Conservation (phyloP, 257 asterid genomes). For the Lycium ferocissimum region DNA sequence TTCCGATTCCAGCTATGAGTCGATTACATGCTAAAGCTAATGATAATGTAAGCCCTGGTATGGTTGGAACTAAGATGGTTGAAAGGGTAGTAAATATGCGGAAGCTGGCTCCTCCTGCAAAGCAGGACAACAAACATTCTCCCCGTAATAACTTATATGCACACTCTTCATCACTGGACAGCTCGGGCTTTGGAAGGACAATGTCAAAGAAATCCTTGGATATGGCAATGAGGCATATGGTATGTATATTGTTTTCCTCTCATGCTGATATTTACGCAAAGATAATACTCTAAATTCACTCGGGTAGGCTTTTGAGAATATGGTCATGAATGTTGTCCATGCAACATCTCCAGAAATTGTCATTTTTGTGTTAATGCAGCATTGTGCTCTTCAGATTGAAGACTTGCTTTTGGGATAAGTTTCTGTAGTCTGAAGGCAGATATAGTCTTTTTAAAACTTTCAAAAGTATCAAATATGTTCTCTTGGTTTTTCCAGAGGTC, state of each 20-base stretch:
- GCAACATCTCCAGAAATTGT: neutral
- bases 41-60: conserved; percentile 38
- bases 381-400: neutral
- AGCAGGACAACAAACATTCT: conserved; percentile 34
- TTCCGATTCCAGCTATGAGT: conserved; percentile 39
- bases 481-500: neutral
- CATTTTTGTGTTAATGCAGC: neutral
- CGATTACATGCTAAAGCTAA: conserved; percentile 35
- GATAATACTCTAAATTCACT: neutral
- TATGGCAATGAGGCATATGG: conserved; percentile 48
- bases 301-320: neutral
- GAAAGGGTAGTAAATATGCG: conserved; percentile 45
- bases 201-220: conserved; percentile 43
- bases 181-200: conserved; percentile 41
- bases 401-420: neutral
- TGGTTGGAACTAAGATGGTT: conserved; percentile 43
- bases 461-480: neutral
- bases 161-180: conserved; percentile 38
- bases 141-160: conserved; percentile 30
- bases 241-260: conserved; percentile 32
- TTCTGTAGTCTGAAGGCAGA: conserved; percentile 7
- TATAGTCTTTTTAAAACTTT: neutral
- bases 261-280: neutral
- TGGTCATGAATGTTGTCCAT: neutral
- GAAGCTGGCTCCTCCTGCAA: conserved; percentile 41